Evolutionary conservation across 768 basidiomycete genomes (phyloP).

Genomic region (Amanita inopinata): DNA sequence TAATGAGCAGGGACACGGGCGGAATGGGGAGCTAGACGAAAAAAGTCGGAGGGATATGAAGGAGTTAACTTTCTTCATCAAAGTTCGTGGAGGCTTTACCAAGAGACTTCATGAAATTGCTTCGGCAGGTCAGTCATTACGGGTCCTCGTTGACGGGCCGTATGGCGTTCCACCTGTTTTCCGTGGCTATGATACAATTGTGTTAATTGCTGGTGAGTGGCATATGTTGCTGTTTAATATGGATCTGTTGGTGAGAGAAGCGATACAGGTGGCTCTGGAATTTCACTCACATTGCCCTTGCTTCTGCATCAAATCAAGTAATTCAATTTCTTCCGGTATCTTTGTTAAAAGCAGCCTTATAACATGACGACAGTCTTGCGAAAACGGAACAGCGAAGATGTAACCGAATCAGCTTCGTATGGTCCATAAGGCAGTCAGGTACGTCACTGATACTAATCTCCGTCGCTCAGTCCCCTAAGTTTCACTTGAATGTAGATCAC

Average conservation of each 20-base stretch:
- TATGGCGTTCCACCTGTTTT: slow-evolving; percentile 31
- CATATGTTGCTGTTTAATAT: too few relatives aligned
- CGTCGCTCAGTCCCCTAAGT: too few relatives aligned
- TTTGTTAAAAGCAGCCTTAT: background rate
- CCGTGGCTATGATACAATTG: slow-evolving; percentile 25
- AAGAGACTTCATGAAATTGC: slow-evolving; percentile 30
- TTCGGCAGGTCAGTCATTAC: slow-evolving; percentile 18
- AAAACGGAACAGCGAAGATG: slow-evolving; percentile 17
- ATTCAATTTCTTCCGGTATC: background rate
- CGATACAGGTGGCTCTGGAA: slow-evolving; percentile 46
- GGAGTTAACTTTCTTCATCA: slow-evolving; percentile 48
- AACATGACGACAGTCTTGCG: slow-evolving; percentile 18
- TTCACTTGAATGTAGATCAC: too few relatives aligned
- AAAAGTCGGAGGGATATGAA: slow-evolving; percentile 17
- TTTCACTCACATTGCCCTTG: slow-evolving; percentile 36
- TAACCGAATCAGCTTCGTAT: slow-evolving; percentile 29
- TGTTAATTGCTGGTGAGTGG: slow-evolving; percentile 32
- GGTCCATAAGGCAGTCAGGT: slow-evolving; percentile 35
- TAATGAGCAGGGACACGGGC: background rate
- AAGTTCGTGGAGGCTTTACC: slow-evolving; percentile 53
- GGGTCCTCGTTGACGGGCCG: slow-evolving; percentile 45
- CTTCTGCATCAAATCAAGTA: slow-evolving; percentile 34
- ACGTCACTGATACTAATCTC: background rate
- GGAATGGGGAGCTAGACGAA: background rate
- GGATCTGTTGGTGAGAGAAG: too few relatives aligned